Percentiles rank a stretch among this genome's conserved stretches.
Conservation (phyloP, 306 rosid species). For the Pterocarpus santalinus region DNA sequence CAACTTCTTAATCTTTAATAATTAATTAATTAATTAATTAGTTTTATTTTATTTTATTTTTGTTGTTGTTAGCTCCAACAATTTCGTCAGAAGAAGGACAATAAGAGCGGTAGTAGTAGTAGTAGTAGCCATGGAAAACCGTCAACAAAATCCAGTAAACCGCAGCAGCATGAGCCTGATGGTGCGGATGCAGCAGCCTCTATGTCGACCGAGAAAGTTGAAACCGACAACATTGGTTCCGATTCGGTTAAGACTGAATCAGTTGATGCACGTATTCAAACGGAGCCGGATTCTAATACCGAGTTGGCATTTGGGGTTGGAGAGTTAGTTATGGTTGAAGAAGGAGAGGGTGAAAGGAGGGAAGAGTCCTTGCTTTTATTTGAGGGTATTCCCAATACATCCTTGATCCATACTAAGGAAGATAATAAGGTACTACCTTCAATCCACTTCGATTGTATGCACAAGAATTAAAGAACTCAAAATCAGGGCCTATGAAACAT, state of each 20-base stretch:
- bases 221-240: conserved; percentile 42
- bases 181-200: conserved; percentile 50
- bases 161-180: conserved; percentile 67
- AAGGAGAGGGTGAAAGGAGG: conserved; percentile 45
- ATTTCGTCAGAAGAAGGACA: conserved; percentile 91
- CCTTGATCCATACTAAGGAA: conserved; percentile 64
- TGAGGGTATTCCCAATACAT: conserved; percentile 48
- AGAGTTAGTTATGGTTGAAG: conserved; percentile 40
- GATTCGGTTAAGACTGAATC: conserved; percentile 44
- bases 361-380: conserved; percentile 40
- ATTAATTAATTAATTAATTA: too few relatives aligned
- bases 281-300: conserved; percentile 32
- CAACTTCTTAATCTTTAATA: conserved; percentile 12
- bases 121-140: conserved; percentile 79
- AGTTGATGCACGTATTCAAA: conserved; percentile 45
- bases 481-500: too few relatives aligned
- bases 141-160: conserved; percentile 60
- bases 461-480: too few relatives aligned
- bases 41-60: neutral
- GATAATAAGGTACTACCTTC: conserved; percentile 64
- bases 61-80: conserved; percentile 77
- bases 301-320: conserved; percentile 22
- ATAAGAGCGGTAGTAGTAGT: conserved; percentile 64
- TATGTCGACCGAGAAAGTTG: conserved; percentile 53
- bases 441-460: too few relatives aligned